phyloP scores from a whole-genome alignment of 129 eudicot genomes.

The Helichrysum umbraculigerum region DNA sequence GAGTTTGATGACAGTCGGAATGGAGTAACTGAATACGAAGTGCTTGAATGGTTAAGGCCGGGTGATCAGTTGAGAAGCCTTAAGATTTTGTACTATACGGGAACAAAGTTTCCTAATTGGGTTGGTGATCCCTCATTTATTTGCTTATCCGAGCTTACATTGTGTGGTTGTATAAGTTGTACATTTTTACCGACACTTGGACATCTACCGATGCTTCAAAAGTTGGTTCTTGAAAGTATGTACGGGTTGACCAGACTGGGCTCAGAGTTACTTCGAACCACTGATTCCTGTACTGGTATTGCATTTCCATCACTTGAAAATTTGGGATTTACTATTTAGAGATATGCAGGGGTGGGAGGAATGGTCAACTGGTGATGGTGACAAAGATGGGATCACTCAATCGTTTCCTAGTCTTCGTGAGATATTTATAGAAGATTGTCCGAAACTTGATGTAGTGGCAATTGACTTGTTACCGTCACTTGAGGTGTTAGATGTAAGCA shows the following conservation, averaged over 20 bases:
- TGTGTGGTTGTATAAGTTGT: too few relatives aligned
- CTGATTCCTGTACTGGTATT: neutral
- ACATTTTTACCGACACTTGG: too few relatives aligned
- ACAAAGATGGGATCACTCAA: neutral
- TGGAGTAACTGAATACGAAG: slow-evolving; percentile 28
- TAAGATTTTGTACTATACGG: slow-evolving; percentile 28
- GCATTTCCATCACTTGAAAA: slow-evolving; percentile 42
- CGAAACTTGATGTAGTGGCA: neutral
- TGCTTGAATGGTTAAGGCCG: slow-evolving; percentile 42
- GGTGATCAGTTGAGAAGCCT: slow-evolving; percentile 29
- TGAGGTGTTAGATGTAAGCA: neutral
- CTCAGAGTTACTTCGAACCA: slow-evolving; percentile 33
- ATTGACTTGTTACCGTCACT: neutral
- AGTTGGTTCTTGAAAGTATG: too few relatives aligned
- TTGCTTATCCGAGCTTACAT: too few relatives aligned
- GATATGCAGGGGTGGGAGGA: slow-evolving; percentile 25
- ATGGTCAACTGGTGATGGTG: slow-evolving; percentile 22
- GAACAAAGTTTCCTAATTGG: slow-evolving; percentile 50
- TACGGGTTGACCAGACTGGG: too few relatives aligned
- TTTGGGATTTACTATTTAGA: slow-evolving; percentile 9
- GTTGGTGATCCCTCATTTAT: slow-evolving; percentile 39
- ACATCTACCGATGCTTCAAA: too few relatives aligned
- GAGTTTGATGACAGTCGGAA: slow-evolving; percentile 20
- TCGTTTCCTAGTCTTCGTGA: slow-evolving; percentile 27
- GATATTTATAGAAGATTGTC: neutral